A percentile compares a stretch with the other conserved stretches of the same genome.
Evolutionary conservation across 179 eudicot genomes (phyloP).

Genomic region (Heliamphora pulchella): DNA sequence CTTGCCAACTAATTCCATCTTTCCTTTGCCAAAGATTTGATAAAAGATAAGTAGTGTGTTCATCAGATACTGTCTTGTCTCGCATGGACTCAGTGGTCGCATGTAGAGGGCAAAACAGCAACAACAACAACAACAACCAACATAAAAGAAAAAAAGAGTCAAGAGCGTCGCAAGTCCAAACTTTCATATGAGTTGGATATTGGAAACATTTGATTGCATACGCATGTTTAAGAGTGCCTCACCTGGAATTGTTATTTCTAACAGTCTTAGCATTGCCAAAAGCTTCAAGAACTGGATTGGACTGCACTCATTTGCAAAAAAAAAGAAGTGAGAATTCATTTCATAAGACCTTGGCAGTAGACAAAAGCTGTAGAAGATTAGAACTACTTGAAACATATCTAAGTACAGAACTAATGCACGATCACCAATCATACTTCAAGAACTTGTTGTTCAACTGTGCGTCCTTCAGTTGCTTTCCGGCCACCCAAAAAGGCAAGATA

Average conservation of each 20-base stretch:
- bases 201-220: constrained; percentile 11
- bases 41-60: not conserved
- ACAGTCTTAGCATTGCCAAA: constrained; percentile 25
- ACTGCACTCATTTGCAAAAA: constrained; percentile 42
- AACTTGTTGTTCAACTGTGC: constrained; percentile 99
- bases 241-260: constrained; percentile 95
- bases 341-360: not conserved
- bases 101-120: no score
- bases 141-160: not conserved
- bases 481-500: constrained; percentile 97
- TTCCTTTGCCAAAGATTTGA: not conserved
- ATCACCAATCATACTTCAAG: constrained; percentile 68
- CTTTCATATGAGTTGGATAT: not conserved
- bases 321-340: not conserved
- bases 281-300: constrained; percentile 97
- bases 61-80: not conserved
- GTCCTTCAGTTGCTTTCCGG: constrained; percentile 89
- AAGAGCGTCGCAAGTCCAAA: not conserved
- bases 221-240: constrained; percentile 14
- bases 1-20: not conserved
- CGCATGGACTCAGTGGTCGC: not conserved
- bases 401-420: constrained; percentile 8
- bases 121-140: no score
- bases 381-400: constrained; percentile 7
- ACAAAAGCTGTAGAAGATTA: constrained; percentile 3